A percentile compares a stretch with the other conserved stretches of the same genome.
phyloP scores from a whole-genome alignment of 306 rosid genomes.

The Rosa persica region DNA sequence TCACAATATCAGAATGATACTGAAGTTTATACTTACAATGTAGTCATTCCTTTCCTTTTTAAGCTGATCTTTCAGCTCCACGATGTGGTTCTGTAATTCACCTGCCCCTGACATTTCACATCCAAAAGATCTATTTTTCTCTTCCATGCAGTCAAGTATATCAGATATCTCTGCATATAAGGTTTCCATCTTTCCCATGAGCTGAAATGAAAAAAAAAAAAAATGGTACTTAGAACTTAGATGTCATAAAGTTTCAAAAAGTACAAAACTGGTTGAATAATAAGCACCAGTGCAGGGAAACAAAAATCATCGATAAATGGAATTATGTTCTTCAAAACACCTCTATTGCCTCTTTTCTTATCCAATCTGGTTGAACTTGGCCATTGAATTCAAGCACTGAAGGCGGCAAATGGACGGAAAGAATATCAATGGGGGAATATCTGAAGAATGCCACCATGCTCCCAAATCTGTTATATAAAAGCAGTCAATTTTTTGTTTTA shows the following conservation, averaged over 20 bases:
- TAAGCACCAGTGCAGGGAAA: constrained; percentile 9
- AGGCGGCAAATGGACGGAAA: constrained; percentile 85
- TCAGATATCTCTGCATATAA: constrained; percentile 72
- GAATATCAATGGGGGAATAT: constrained; percentile 86
- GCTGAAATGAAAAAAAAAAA: constrained; percentile 41
- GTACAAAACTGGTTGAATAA: constrained; percentile 10
- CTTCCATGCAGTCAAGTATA: constrained; percentile 63
- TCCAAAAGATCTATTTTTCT: constrained; percentile 42
- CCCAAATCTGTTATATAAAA: constrained; percentile 68
- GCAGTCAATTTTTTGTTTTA: constrained; percentile 25
- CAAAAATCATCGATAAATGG: background rate
- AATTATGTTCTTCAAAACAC: constrained; percentile 34
- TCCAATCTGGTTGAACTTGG: constrained; percentile 67
- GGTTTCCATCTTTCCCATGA: constrained; percentile 65
- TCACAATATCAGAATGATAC: background rate
- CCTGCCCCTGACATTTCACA: constrained; percentile 43
- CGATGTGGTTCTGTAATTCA: constrained; percentile 55
- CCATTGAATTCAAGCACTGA: constrained; percentile 72
- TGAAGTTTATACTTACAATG: constrained; percentile 54
- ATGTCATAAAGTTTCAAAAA: constrained; percentile 10
- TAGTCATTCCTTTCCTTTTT: constrained; percentile 66
- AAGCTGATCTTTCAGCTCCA: constrained; percentile 68
- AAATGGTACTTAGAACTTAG: constrained; percentile 17
- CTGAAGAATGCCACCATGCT: constrained; percentile 95
- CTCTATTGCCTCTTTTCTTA: constrained; percentile 77